Conservation (phyloP, 1,139 yeast genomes). For the Yamadazyma trypodendri region DNA sequence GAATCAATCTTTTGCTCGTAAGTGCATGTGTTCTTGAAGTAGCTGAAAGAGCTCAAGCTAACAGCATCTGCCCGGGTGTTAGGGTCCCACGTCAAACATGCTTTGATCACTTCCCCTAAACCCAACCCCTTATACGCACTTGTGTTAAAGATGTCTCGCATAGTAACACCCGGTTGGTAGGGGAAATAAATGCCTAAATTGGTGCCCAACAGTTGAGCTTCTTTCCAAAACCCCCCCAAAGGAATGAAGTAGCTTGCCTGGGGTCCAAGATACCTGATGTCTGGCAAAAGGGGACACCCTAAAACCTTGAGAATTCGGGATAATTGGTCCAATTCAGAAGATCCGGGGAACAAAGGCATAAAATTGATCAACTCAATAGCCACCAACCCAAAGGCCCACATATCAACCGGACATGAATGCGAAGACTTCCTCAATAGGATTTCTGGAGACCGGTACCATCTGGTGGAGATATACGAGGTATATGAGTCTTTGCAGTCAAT, state of each 20-base stretch:
- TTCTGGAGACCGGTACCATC: constrained; percentile 98
- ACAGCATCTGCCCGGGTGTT: constrained; percentile 48
- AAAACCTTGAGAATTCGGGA: constrained; percentile 62
- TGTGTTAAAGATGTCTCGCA: constrained; percentile 27
- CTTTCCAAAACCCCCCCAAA: constrained; percentile 68
- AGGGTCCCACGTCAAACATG: constrained; percentile 70
- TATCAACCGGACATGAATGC: constrained; percentile 79
- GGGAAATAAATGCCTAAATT: constrained; percentile 58
- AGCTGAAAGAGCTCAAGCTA: constrained; percentile 47
- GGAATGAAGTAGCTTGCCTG: constrained; percentile 32
- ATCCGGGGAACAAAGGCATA: constrained; percentile 82
- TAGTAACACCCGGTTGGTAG: constrained; percentile 26
- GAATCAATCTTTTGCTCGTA: constrained; percentile 6
- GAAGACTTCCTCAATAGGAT: constrained; percentile 64
- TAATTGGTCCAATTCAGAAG: constrained; percentile 74
- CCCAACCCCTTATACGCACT: constrained; percentile 14
- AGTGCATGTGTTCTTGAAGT: constrained; percentile 44
- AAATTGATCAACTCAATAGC: constrained; percentile 79
- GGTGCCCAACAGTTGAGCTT: constrained; percentile 50
- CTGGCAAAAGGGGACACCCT: constrained; percentile 59
- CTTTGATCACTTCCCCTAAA: constrained; percentile 52
- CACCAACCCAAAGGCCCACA: constrained; percentile 93
- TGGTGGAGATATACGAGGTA: constrained; percentile 84
- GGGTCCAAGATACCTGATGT: constrained; percentile 4
- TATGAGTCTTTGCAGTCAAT: constrained; percentile 53